A percentile compares a stretch with the other conserved stretches of the same genome.
Conservation (phyloP, 768 basidiomycete species). For the Suillus occidentalis region DNA sequence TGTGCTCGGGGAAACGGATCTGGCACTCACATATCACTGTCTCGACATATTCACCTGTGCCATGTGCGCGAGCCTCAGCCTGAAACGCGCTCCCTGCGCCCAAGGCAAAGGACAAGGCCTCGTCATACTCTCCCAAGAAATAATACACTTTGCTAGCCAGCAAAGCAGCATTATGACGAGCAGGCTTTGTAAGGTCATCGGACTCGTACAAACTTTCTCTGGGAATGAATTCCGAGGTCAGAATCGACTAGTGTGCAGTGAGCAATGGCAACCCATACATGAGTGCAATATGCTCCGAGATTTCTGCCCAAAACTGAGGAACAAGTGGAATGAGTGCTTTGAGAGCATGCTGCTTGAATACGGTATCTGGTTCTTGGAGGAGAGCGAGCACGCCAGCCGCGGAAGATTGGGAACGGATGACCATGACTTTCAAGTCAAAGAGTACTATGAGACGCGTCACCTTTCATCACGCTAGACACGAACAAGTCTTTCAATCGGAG, state of each 20-base stretch:
- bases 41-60: slow-evolving; percentile 86
- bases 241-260: slow-evolving; percentile 10
- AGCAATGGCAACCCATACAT: slow-evolving; percentile 59
- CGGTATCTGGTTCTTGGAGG: slow-evolving; percentile 82
- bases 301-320: slow-evolving; percentile 97
- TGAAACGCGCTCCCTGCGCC: slow-evolving; percentile 88
- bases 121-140: slow-evolving; percentile 93
- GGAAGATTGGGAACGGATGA: slow-evolving; percentile 72
- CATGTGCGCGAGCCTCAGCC: slow-evolving; percentile 59
- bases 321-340: slow-evolving; percentile 79
- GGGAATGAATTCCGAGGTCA: slow-evolving; percentile 13
- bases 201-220: slow-evolving; percentile 93
- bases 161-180: slow-evolving; percentile 83
- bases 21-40: slow-evolving; percentile 84
- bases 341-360: slow-evolving; percentile 92
- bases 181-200: slow-evolving; percentile 67
- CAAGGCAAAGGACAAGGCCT: slow-evolving; percentile 93
- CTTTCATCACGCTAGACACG: slow-evolving; percentile 36
- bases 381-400: slow-evolving; percentile 90
- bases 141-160: slow-evolving; percentile 99
- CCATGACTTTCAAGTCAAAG: slow-evolving; percentile 44
- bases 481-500: slow-evolving; percentile 32
- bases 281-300: slow-evolving; percentile 87
- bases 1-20: background rate
- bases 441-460: slow-evolving; percentile 41